These are phyloP conservation scores for Apiospora malaysiana DNA, from an alignment of 2,329 filamentous ascomycete species.

Conservation along the genomic window DNA sequence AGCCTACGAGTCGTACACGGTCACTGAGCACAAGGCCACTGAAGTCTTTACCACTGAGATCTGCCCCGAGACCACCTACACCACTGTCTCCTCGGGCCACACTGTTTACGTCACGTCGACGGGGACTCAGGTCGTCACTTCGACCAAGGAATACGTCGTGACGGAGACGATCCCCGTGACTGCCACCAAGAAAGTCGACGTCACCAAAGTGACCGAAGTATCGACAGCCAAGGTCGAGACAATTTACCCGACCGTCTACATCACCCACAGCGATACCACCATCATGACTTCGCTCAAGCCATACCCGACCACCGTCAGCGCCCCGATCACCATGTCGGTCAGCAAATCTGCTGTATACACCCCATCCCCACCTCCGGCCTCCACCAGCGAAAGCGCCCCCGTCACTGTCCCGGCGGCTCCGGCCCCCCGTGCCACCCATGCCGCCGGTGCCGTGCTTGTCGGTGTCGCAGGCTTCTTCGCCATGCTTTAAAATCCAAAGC, in stretches of 20 bases:
- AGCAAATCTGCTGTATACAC: not conserved
- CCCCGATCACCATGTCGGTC: conserved; percentile 29
- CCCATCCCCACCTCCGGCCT: not conserved
- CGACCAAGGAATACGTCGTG: conserved; percentile 46
- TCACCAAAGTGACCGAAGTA: conserved; percentile 48
- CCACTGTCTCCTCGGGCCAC: conserved; percentile 48
- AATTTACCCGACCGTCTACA: conserved; percentile 39
- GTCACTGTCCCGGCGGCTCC: conserved; percentile 26
- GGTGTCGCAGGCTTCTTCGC: conserved; percentile 36
- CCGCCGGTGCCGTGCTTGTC: conserved; percentile 34
- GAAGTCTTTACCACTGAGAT: conserved; percentile 45
- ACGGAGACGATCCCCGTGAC: conserved; percentile 50
- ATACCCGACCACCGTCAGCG: conserved; percentile 29
- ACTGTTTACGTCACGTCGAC: conserved; percentile 51
- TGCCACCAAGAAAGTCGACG: conserved; percentile 44
- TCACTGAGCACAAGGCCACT: conserved; percentile 38
- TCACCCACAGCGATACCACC: conserved; percentile 40
- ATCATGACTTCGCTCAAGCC: conserved; percentile 39
- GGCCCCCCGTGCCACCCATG: conserved; percentile 31
- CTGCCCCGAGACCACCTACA: conserved; percentile 46
- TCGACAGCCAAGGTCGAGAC: conserved; percentile 42
- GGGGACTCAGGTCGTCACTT: conserved; percentile 46
- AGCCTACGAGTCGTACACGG: conserved; percentile 40
- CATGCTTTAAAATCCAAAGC: conserved; percentile 20
- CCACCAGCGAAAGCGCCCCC: conserved; percentile 20